Base-by-base conservation (phyloP, 176 grass and related monocot species). In the Carex scoparia region DNA sequence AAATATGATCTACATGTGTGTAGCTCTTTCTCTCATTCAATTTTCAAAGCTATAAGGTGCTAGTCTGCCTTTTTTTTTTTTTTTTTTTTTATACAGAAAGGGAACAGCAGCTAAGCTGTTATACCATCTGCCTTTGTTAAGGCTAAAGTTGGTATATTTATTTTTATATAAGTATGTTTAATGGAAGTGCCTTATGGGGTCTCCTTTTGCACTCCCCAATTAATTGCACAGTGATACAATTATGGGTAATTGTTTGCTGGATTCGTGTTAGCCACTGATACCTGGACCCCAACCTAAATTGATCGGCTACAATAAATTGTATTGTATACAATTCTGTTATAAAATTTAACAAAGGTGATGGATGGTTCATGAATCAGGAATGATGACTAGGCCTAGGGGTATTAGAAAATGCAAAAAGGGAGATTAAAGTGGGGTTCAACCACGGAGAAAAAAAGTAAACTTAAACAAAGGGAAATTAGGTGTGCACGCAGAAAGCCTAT, bases 371-470 rank as follows among this genome's bases (percentile, higher is more conserved):
- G 23, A 23, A 23, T 23, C 23, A 23, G 23, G 23, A 23, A 23
- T 23, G 0, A 23, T 89, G 86, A 88, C 82, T 85, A 93, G 85
- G 78, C 76, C 78, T 57, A 40, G 42, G 27, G 46, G 67, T 85
- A 75, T 87, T 54, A 87, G 70, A 85, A 88, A 93, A 84, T 28
- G 14, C 7, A 76, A 88, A 89, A 89, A 63, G 55, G 38, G 19
- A 1, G 85, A 86, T 87, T 35, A 66, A 84, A 89, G 84, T 78
- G 37, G 65, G 90, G 79, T 76, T 88, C 84, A 55, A 81, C 63
- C 73, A 76, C 32, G 80, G 82, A 82, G 81, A 71, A 62, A 87
- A 89, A 89, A 89, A 81, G 74, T 91, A 80, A 94, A 8, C 59
- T 82, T 61, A 80, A 87, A 84, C n/a, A 61, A 74, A 55, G 70